A percentile compares a stretch with the other conserved stretches of the same genome.
phyloP scores from a whole-genome alignment of 2,329 filamentous ascomycete genomes.

The Alternaria sp. region DNA sequence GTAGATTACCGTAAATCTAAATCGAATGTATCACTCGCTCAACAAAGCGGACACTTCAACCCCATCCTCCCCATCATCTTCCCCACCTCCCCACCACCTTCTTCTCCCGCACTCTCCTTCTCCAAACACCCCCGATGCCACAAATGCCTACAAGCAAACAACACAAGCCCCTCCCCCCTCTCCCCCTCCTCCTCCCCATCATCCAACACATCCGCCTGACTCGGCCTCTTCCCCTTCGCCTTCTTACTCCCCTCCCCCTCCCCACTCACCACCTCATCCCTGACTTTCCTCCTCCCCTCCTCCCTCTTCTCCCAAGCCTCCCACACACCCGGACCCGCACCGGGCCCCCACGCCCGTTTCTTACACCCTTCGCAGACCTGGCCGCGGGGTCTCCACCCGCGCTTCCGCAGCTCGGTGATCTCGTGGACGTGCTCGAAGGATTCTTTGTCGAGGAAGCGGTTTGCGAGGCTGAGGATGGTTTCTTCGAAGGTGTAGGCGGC shows the following conservation, averaged over 20 bases:
- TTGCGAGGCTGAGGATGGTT: conserved; percentile 83
- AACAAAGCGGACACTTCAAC: conserved; percentile 40
- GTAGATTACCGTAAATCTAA: too few relatives aligned
- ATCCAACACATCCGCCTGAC: conserved; percentile 10
- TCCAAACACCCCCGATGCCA: conserved; percentile 48
- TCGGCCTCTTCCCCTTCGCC: conserved; percentile 42
- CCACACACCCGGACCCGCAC: conserved; percentile 77
- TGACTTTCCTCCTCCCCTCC: conserved; percentile 49
- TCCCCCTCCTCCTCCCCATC: conserved; percentile 3
- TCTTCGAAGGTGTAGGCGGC: conserved; percentile 95
- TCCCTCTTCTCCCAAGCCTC: conserved; percentile 75
- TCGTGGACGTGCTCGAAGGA: conserved; percentile 83
- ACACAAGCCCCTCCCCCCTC: conserved; percentile 28
- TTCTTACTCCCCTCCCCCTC: conserved; percentile 51
- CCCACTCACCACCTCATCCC: conserved; percentile 54
- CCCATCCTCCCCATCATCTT: conserved; percentile 9
- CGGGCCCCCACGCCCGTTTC: conserved; percentile 85
- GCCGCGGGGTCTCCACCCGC: conserved; percentile 86
- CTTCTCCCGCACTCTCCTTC: conserved; percentile 3
- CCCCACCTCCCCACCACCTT: background rate
- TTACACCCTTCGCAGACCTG: conserved; percentile 89
- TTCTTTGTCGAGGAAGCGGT: conserved; percentile 84
- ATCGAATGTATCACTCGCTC: too few relatives aligned
- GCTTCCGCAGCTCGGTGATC: conserved; percentile 75
- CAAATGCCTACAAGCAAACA: conserved; percentile 51